Evolutionary conservation across 2,329 filamentous ascomycete genomes (phyloP), one percentile per base, ranked within the genome.

Genomic region (Pyricularia sp.): DNA sequence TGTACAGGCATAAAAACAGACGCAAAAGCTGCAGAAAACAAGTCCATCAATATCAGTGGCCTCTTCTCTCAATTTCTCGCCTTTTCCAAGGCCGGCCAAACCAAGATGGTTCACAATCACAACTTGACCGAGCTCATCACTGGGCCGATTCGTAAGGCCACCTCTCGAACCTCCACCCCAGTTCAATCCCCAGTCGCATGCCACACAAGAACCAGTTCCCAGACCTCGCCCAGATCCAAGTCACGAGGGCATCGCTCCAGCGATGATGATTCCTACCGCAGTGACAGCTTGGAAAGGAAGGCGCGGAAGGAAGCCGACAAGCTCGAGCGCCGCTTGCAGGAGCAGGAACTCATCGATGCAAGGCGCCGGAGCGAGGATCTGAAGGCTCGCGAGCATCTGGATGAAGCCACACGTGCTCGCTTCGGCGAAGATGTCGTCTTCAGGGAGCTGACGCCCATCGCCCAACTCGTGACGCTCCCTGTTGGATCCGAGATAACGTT

Each of bases 401-500:
- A 64, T n/a, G 53, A 28, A 16, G 63, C 57, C 53, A 64, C 63
- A 6, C 57, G 24, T 19, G 53, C 53, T 12, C 63, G 63, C 22
- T 64, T 60, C 22, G 63, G 63, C 33, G 63, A 64, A 10, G 63
- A 64, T 12, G 53, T 60, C 10, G 30, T 35, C 63, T 28, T 64
- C 44, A 31, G 63, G 22, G 55, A 64, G 33, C 63, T 64, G 53
- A 60, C n/a, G 6, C 65, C 65, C 65, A 61, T 70, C 64, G 53
- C 70, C 62, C 40, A 68, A 66, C 62, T 70, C 69, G 60, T 70
- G n/a, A 67, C 66, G 40, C 60, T 67, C 30, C 68, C 69, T 4
- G 66, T 81, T 24, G 88, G 86, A 40, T 77, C 86, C 69, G 78
- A 83, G 68, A 79, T 91, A 62, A 76, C 78, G 65, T 91, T 93